Evolutionary conservation across 106 monocot species (phyloP), one percentile per base, ranked within the genome.

Genomic region (Dendrobium huoshanense): DNA sequence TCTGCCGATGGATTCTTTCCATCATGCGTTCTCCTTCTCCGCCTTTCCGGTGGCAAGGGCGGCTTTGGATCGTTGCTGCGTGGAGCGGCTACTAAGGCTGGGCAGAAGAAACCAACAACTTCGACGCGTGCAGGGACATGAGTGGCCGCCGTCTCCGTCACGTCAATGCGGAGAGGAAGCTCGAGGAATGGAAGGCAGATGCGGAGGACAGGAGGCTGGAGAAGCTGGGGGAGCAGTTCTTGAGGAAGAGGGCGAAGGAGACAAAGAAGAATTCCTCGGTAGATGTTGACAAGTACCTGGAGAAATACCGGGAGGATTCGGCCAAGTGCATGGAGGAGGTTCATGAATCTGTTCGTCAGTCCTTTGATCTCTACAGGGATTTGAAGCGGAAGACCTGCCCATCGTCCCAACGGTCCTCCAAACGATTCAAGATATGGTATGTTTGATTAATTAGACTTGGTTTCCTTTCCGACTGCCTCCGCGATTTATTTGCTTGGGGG

Each of bases 71-170:
- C 97, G 31, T 86, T 98, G 44, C 97, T 98, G 61, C 84, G 97
- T 16, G 97, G 97, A 19, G 97, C 97, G 42, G 97, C 92, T 16
- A 92, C 97, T 10, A 98, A 98, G 81, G 97, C 97, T 9, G 97
- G 97, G 27, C 97, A 98, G 97, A 98, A 98, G 89, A 98, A 89
- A 98, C 97, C 31, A 98, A 80, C 88, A 98, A 98, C 82, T 98
- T 98, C 78, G 97, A 98, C 55, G 97, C 97, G 7, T 98, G 97
- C 79, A 85, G 97, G n/a, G 97, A 98, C 76, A 94, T 98, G 94
- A 98, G 91, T 67, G 97, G 97, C 25, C 87, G 97, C 45, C 83
- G 97, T 67, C 83, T 98, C 40, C 85, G 97, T 68, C 97, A 98
- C 70, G 97, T 98, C 18, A 98, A 98, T 58, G 97, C 94, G 15